A percentile compares a stretch with the other conserved stretches of the same genome.
Evolutionary conservation across 768 basidiomycete genomes (phyloP).

Genomic region (Naganishia antarctica): DNA sequence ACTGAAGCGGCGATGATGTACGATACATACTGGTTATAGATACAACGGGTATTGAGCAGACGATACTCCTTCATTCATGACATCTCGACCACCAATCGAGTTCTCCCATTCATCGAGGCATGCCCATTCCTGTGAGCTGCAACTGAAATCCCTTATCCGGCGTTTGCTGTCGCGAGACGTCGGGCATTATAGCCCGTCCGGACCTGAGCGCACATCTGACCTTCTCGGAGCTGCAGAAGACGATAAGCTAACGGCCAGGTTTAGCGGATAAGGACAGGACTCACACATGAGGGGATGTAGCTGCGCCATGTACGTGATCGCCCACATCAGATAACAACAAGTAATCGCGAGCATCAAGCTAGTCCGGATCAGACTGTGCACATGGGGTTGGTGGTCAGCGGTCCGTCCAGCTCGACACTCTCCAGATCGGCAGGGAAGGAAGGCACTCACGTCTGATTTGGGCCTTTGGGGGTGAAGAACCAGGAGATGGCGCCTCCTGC

Average conservation of each 20-base stretch:
- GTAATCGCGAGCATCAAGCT: slow-evolving; percentile 69
- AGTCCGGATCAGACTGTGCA: slow-evolving; percentile 71
- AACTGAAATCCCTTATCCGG: no score
- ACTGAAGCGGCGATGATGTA: no score
- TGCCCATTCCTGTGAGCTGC: no score
- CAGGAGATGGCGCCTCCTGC: slow-evolving; percentile 64
- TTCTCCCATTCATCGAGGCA: no score
- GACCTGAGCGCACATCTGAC: slow-evolving; percentile 20
- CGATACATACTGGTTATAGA: slow-evolving; percentile 2
- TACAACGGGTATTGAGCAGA: neutral
- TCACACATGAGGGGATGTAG: slow-evolving; percentile 81
- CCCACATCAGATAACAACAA: slow-evolving; percentile 93
- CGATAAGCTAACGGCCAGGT: neutral
- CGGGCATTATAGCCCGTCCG: neutral
- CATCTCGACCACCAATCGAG: no score
- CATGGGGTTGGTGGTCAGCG: neutral
- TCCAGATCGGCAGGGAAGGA: no score
- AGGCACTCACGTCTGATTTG: slow-evolving; percentile 74
- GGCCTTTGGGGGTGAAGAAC: slow-evolving; percentile 74
- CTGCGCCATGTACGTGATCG: slow-evolving; percentile 93
- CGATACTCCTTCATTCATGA: no score
- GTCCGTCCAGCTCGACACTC: no score
- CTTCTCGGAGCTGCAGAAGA: slow-evolving; percentile 20
- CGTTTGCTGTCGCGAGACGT: no score
- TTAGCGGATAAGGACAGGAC: slow-evolving; percentile 31